Base-by-base conservation (phyloP, 2,329 filamentous ascomycete genomes). In the Penicillium sp. region DNA sequence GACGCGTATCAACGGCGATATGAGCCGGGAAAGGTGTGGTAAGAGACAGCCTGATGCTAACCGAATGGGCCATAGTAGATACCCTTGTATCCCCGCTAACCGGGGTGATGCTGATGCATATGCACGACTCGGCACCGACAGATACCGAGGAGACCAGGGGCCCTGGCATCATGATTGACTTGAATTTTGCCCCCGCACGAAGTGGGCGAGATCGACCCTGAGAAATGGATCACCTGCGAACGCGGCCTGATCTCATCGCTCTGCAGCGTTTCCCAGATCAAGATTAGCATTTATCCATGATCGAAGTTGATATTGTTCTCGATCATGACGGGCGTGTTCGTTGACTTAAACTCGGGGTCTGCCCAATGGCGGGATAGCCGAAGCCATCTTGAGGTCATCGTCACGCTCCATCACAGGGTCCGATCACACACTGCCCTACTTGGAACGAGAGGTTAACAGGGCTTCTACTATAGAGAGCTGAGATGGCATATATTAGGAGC, bases 381-480 rank as follows among this genome's bases (percentile, higher is more conserved):
- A 29, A 42, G 31, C 34, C 29, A 11, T 25, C 14, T 13, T 33
- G 29, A 54, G 35, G 37, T 44, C 45, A 48, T 58, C 38, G 49
- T 46, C 46, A 52, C 46, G 30, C 29, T 47, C 28, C 33, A 58
- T 61, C 59, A 61, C 59, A 46, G 45, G 59, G 49, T 42, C 53
- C 25, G 25, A 56, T 61, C 59, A 61, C 59, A 61, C 45, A 41
- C 48, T 60, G 51, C 59, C 50, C 52, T 52, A 51, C 50, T 29
- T 22, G 12, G 46, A 12, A 8, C 37, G 36, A 38, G 14, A 33
- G 13, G 10, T 33, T 33, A 28, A 30, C 3, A 38, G 6, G 6
- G 28, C 29, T 6, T 35, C 8, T 5, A 31, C 25, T 12, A 33
- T n/a, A 36, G 33, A 22, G 30, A 11, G 16, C 29, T 7, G 11